Evolutionary conservation across 1,139 yeast genomes (phyloP).

Genomic region (Geotrichum klebahnii): DNA sequence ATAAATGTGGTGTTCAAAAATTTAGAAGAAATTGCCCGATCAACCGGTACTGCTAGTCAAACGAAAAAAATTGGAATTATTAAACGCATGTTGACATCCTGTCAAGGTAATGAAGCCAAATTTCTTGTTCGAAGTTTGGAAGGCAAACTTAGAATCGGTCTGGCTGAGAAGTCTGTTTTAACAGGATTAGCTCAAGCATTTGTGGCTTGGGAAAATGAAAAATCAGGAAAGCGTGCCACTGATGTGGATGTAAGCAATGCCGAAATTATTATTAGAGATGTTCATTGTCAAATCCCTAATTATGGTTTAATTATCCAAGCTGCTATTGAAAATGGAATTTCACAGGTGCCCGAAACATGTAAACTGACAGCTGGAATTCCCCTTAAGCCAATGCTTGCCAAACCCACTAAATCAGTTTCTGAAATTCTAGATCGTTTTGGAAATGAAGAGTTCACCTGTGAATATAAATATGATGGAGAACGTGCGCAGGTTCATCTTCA

Average conservation of each 20-base stretch:
- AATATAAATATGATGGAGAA: constrained; percentile 96
- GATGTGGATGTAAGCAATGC: constrained; percentile 43
- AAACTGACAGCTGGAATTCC: constrained; percentile 89
- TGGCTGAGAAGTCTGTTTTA: constrained; percentile 89
- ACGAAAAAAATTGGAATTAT: constrained; percentile 69
- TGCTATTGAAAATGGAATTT: constrained; percentile 64
- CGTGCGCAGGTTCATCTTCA: constrained; percentile 89
- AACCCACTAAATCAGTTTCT: constrained; percentile 87
- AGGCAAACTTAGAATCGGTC: constrained; percentile 86
- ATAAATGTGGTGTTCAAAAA: constrained; percentile 68
- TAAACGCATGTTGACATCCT: constrained; percentile 78
- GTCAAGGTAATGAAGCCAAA: constrained; percentile 86
- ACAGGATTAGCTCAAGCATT: constrained; percentile 82
- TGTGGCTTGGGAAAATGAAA: constrained; percentile 51
- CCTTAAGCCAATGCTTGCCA: constrained; percentile 94
- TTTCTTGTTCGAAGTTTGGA: constrained; percentile 84
- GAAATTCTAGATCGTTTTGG: constrained; percentile 88
- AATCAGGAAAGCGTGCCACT: constrained; percentile 28
- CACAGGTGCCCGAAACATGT: constrained; percentile 61
- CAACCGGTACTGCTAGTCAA: constrained; percentile 85
- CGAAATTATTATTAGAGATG: constrained; percentile 77
- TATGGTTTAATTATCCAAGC: constrained; percentile 70
- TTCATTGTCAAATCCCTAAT: constrained; percentile 87
- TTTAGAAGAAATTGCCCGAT: constrained; percentile 69
- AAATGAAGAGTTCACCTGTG: constrained; percentile 84